These are phyloP conservation scores for Trypanosoma rangeli DNA, from an alignment of 208 protist genomes.

Conservation along the genomic window DNA sequence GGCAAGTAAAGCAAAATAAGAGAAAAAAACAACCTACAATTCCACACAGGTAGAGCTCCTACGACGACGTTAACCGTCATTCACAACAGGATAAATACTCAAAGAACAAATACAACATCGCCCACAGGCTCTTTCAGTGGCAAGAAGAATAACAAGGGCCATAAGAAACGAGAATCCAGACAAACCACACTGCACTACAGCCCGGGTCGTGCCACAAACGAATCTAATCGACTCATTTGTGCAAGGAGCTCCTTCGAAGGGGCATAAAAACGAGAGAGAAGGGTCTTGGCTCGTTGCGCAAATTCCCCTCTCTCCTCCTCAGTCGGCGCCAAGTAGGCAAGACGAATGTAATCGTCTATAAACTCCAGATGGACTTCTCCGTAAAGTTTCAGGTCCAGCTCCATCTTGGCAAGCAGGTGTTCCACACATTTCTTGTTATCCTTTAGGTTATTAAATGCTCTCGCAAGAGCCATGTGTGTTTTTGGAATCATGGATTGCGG, in stretches of 20 bases:
- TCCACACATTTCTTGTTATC: conserved; percentile 77
- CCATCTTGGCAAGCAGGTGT: conserved; percentile 61
- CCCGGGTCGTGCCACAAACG: conserved; percentile 14
- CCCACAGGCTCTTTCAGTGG: neutral
- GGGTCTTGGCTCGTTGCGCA: conserved; percentile 55
- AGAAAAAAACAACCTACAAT: neutral
- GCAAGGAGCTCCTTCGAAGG: conserved; percentile 53
- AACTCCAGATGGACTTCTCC: conserved; percentile 52
- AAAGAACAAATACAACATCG: neutral
- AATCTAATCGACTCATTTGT: conserved; percentile 52
- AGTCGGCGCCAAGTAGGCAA: conserved; percentile 49
- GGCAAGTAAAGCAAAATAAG: neutral
- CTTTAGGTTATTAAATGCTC: conserved; percentile 73
- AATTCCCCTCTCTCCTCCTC: conserved; percentile 42
- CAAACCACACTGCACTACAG: neutral
- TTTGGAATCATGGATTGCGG: conserved; percentile 88
- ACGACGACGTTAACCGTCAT: neutral
- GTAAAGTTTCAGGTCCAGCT: conserved; percentile 58
- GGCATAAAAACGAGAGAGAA: conserved; percentile 71
- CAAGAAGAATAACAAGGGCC: conserved; percentile 18
- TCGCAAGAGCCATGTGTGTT: conserved; percentile 79
- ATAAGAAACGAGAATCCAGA: neutral
- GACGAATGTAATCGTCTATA: conserved; percentile 75
- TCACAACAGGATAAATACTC: neutral
- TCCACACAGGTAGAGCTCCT: neutral